Percentiles rank a stretch among this genome's conserved stretches.
These are phyloP conservation scores for Fraxinus quadrangulata DNA, from an alignment of 257 asterid genomes.

Conservation along the genomic window DNA sequence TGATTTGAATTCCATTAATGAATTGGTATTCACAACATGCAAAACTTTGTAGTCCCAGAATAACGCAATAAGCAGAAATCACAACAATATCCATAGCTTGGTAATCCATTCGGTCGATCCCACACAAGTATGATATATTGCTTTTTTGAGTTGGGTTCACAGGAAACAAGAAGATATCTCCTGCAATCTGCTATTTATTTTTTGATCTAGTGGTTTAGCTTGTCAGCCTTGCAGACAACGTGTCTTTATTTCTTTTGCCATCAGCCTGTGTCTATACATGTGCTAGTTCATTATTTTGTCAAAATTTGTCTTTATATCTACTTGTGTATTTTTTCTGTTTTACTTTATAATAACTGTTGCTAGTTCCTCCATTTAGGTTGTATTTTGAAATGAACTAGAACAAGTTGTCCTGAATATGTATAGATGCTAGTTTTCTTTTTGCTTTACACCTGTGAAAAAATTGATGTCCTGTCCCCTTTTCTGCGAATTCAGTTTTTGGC, in stretches of 20 bases:
- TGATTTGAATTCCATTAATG: not conserved
- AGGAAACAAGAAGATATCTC: not conserved
- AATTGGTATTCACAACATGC: not conserved
- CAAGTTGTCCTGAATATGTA: not conserved
- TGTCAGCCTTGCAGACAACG: not conserved
- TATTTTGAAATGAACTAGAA: not conserved
- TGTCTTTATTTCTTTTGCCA: not conserved
- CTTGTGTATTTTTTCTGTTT: not conserved
- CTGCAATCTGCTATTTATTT: not conserved
- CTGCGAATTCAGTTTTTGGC: slow-evolving; percentile 11
- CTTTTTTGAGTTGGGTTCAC: not conserved
- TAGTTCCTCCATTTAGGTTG: not conserved
- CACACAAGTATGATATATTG: not conserved
- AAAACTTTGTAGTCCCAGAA: not conserved
- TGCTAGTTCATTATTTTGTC: not conserved
- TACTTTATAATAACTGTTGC: not conserved
- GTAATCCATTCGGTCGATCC: not conserved
- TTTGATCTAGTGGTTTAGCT: not conserved
- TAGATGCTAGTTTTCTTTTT: not conserved
- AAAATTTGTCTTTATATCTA: not conserved
- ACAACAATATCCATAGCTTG: not conserved
- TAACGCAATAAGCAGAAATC: not conserved
- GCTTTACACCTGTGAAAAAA: not conserved
- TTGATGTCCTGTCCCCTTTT: not conserved
- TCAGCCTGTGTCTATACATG: not conserved